These are phyloP conservation scores for Ophiostoma himal-ulmi DNA, from an alignment of 2,329 filamentous ascomycete genomes.

Conservation along the genomic window DNA sequence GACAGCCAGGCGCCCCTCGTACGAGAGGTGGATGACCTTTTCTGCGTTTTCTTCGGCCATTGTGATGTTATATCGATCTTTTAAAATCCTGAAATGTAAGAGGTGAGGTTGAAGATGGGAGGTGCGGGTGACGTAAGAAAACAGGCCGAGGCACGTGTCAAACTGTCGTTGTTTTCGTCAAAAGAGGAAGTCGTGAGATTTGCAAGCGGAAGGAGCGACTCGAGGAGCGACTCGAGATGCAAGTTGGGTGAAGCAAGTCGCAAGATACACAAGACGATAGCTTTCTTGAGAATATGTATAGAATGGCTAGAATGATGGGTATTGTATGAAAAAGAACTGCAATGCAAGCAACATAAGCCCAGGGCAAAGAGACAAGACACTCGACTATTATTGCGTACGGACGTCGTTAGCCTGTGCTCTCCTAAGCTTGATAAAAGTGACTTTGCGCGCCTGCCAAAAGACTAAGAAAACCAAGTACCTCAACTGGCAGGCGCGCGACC, in stretches of 20 bases:
- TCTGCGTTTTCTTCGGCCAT: conserved; percentile 18
- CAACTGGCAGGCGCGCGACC: neutral
- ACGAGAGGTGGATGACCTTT: conserved; percentile 51
- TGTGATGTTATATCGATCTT: neutral
- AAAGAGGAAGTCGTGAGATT: neutral
- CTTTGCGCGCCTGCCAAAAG: neutral
- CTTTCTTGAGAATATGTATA: neutral
- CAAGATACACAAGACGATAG: neutral
- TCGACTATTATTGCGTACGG: neutral
- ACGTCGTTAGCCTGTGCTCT: conserved; percentile 9
- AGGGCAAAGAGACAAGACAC: neutral
- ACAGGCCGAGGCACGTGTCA: conserved; percentile 4
- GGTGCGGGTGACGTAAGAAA: neutral
- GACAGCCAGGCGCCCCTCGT: conserved; percentile 65
- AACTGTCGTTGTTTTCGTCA: neutral
- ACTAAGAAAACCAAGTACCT: neutral
- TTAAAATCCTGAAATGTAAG: neutral
- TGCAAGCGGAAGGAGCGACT: neutral
- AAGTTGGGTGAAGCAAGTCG: neutral
- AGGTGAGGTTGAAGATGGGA: conserved; percentile 1
- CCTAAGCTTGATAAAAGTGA: neutral
- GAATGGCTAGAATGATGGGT: neutral
- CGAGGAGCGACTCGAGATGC: neutral
- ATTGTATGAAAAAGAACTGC: neutral
- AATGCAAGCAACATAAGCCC: neutral